Evolutionary conservation across 1,284 basidiomycete genomes (phyloP).

Genomic region (Vanrija sp.): DNA sequence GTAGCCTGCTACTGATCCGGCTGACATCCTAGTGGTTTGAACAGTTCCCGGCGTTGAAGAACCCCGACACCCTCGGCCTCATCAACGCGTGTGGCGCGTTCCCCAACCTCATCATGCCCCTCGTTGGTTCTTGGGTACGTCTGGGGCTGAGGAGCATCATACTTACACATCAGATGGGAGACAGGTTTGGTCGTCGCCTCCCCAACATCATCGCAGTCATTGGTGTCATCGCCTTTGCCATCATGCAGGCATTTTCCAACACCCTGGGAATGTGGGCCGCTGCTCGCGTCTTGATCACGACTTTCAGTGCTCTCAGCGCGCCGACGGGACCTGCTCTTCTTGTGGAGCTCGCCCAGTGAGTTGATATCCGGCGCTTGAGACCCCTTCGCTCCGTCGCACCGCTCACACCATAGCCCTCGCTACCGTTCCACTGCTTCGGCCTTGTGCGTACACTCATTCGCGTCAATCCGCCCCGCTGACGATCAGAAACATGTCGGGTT

Average conservation of each 20-base stretch:
- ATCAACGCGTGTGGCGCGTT: no score
- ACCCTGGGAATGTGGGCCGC: no score
- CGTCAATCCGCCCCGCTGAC: conserved; percentile 49
- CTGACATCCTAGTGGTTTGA: no score
- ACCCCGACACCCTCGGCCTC: no score
- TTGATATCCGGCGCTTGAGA: no score
- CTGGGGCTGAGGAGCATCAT: no score
- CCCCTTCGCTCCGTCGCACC: conserved; percentile 53
- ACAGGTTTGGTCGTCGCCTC: conserved; percentile 37
- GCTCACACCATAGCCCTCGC: conserved; percentile 57
- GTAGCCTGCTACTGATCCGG: no score
- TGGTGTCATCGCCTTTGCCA: not conserved
- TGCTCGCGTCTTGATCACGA: no score
- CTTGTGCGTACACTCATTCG: no score
- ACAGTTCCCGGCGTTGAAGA: no score
- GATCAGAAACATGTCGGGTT: conserved; percentile 21
- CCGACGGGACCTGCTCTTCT: conserved; percentile 59
- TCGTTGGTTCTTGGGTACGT: no score
- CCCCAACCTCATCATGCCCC: no score
- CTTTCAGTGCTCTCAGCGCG: conserved; percentile 53
- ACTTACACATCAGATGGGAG: not conserved
- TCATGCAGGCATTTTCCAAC: conserved; percentile 16
- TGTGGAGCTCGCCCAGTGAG: not conserved
- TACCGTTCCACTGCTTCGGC: conserved; percentile 61
- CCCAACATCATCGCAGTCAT: conserved; percentile 24